phyloP scores from a whole-genome alignment of 305 asterid genomes.

The Solanum aculeatissimum region DNA sequence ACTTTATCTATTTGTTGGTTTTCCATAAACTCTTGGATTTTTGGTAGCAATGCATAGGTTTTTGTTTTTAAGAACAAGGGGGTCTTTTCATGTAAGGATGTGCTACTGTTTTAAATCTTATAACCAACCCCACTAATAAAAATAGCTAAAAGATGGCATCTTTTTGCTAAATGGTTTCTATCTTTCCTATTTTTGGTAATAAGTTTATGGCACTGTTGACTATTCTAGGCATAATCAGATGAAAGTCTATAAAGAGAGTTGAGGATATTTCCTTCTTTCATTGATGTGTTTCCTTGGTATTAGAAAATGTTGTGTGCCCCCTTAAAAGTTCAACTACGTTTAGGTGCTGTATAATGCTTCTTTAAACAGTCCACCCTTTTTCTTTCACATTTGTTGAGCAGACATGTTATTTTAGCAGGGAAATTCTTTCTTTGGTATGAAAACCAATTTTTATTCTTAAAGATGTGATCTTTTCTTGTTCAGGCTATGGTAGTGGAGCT shows the following conservation, averaged over 20 bases:
- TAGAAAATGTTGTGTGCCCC: conserved; percentile 9
- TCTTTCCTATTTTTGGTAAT: conserved; percentile 5
- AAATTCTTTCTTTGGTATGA: background rate
- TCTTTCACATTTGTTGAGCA: background rate
- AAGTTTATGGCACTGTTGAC: background rate
- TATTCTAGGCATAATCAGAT: background rate
- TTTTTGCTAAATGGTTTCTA: background rate
- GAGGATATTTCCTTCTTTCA: conserved; percentile 1
- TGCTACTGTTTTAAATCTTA: background rate
- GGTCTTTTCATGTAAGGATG: conserved; percentile 4
- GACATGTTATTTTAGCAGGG: background rate
- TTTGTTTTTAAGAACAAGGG: background rate
- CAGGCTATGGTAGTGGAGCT: conserved; percentile 34
- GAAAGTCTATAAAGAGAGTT: background rate
- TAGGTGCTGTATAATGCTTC: background rate
- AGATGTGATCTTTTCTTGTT: background rate
- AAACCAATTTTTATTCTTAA: background rate
- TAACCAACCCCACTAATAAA: background rate
- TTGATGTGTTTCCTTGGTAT: conserved; percentile 2
- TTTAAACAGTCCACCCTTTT: background rate
- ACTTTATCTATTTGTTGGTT: background rate
- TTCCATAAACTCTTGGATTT: background rate
- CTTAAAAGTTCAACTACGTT: conserved; percentile 8
- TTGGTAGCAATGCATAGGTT: background rate
- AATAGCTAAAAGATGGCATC: background rate